Base-by-base conservation (phyloP, 306 rosid species). In the Quercus gilva region DNA sequence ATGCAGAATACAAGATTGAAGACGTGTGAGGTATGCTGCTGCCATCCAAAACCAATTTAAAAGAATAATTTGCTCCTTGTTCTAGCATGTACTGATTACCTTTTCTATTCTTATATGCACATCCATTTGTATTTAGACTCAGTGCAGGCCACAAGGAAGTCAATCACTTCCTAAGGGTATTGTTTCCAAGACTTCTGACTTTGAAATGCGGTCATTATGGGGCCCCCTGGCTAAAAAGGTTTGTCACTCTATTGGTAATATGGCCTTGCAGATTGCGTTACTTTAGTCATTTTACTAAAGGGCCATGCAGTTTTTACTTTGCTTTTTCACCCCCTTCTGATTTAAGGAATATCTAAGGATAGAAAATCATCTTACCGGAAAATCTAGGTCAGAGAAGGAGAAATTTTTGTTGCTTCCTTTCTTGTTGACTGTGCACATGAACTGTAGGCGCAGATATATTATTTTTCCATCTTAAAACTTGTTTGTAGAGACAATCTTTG, bases 161-260 rank as follows among this genome's bases (percentile, higher is more conserved):
- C 81, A 80, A 19, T 29, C 81, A 69, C 56, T 87, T 8, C 90
- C 90, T 37, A 82, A 59, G 69, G 88, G 90, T 8, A 82, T 84
- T 51, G 81, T 84, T 51, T 58, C 77, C 29, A 84, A 53, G 41
- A 87, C 81, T 74, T 82, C 88, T 31, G 86, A 82, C 77, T 77
- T 79, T 61, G 77, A 76, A 82, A 82, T 84, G 85, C 79, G 78
- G 25, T 84, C 85, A 28, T 67, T 87, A 61, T 85, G 85, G 86
- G 88, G 88, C 0, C 70, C 77, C 26, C 63, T 33, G 20, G 75
- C 41, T 13, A 64, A 51, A 55, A 69, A 33, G 73, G 74, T 58
- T 8, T 29, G 57, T 55, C 26, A 21, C 9, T 17, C 69, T 21
- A 31, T 49, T 10, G 6, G 17, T 49, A 20, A 5, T 31, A 18